phyloP scores from a whole-genome alignment of 108 stramenopile genomes.

The Cyclotella baltica region DNA sequence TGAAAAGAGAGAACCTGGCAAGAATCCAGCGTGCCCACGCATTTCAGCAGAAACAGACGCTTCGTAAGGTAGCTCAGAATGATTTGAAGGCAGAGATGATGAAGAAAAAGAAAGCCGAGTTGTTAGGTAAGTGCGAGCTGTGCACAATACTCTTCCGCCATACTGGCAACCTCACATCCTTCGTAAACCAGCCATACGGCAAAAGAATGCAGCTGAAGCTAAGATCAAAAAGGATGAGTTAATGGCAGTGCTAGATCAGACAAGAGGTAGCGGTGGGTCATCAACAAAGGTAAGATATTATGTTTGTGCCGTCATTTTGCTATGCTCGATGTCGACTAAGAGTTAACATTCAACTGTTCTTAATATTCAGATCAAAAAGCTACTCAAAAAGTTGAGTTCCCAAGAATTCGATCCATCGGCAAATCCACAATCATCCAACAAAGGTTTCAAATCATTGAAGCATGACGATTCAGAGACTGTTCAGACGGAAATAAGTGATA shows the following conservation, averaged over 20 bases:
- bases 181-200: not conserved
- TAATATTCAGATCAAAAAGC: no score
- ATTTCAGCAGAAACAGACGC: conserved; percentile 10
- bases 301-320: no score
- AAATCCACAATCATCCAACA: no score
- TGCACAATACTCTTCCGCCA: not conserved
- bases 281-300: no score
- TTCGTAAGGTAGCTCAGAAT: conserved; percentile 4
- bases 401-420: not conserved
- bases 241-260: conserved; percentile 21
- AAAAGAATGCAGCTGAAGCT: conserved; percentile 26
- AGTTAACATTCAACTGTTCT: no score
- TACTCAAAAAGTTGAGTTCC: not conserved
- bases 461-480: not conserved
- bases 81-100: conserved; percentile 1
- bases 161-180: not conserved
- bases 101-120: conserved; percentile 15
- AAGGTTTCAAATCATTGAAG: no score
- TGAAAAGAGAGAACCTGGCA: conserved; percentile 10
- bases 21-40: conserved; percentile 2
- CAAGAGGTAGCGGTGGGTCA: conserved; percentile 14
- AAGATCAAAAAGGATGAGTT: conserved; percentile 37
- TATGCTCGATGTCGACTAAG: no score
- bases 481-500: not conserved
- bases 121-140: not conserved